Percentiles rank a stretch among this genome's conserved stretches.
Conservation (phyloP, 257 asterid species). For the Plantago elongata region DNA sequence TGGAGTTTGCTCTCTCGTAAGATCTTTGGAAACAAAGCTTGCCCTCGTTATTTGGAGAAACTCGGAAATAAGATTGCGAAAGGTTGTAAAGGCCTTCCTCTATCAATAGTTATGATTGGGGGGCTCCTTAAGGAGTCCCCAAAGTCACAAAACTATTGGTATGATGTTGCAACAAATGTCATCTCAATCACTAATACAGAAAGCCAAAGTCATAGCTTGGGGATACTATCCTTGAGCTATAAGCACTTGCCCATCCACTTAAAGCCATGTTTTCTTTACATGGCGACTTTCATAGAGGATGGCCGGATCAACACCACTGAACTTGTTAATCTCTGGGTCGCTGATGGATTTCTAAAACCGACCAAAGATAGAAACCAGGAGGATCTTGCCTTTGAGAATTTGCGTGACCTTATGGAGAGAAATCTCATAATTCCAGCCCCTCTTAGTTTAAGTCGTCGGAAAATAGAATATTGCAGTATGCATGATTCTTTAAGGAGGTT, state of each 20-base stretch:
- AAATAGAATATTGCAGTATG: neutral
- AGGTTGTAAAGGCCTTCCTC: constrained; percentile 19
- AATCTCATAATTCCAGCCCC: neutral
- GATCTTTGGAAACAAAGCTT: constrained; percentile 1
- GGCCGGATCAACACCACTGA: constrained; percentile 5
- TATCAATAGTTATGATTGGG: constrained; percentile 8
- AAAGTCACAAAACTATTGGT: neutral
- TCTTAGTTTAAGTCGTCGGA: no score
- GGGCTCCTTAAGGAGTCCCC: constrained; percentile 5
- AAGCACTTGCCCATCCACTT: constrained; percentile 18
- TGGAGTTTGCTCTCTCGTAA: constrained; percentile 11
- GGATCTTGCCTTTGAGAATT: neutral
- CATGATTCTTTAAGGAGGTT: neutral
- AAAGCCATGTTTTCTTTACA: constrained; percentile 13
- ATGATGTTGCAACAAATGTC: constrained; percentile 4
- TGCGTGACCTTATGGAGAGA: neutral
- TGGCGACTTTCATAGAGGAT: constrained; percentile 6
- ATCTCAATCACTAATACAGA: neutral
- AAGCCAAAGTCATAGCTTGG: neutral
- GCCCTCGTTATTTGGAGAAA: constrained; percentile 8
- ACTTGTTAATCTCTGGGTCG: constrained; percentile 15
- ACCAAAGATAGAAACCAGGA: no score
- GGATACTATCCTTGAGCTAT: constrained; percentile 18
- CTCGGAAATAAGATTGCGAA: constrained; percentile 11
- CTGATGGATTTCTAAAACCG: constrained; percentile 18